Evolutionary conservation across 2,329 filamentous ascomycete species (phyloP), one percentile per base, ranked within the genome.

Genomic region (Corinectria fuckeliana): DNA sequence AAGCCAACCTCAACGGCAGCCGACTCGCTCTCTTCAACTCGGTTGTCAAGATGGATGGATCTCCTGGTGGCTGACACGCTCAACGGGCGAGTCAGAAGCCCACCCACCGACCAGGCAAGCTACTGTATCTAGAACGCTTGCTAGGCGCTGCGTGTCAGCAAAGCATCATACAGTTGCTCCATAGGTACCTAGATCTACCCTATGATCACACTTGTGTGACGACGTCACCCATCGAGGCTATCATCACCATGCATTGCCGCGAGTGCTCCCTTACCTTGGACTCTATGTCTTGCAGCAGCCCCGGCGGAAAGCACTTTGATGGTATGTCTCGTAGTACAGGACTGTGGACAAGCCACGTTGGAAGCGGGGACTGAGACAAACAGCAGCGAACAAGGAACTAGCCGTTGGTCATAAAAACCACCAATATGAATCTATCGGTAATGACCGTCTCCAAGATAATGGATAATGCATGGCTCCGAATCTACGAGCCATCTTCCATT

Each of bases 371-470:
- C 47, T 16, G 41, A 47, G 28, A 23, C 30, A 44, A 44, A 41
- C 28, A 34, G 7, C 26, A 45, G 9, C 62, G 53, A 58, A 55
- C 55, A 53, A 58, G 50, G 30, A 62, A 34, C 36, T 30, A 41
- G 50, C 23, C 36, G 52, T 62, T 52, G 45, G 62, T 44, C 53
- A 64, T 55, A 60, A 52, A 59, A 18, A 51, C 54, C 47, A 47
- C 49, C 51, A 49, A 49, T 49, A 53, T 20, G 41, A 28, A 44
- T n/a, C 13, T 13, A 30, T 52, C 23, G 48, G 25, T 41, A 52
- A 58, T 58, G 53, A 53, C 36, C 45, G 50, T 36, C 51, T 26
- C 50, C 53, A 41, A 53, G 62, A 47, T 34, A 38, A 39, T 55
- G 51, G 55, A 18, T 53, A 23, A n/a, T n/a, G n/a, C n/a, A n/a